phyloP scores from a whole-genome alignment of 2,329 filamentous ascomycete species.

The Ustilaginoidea virens region DNA sequence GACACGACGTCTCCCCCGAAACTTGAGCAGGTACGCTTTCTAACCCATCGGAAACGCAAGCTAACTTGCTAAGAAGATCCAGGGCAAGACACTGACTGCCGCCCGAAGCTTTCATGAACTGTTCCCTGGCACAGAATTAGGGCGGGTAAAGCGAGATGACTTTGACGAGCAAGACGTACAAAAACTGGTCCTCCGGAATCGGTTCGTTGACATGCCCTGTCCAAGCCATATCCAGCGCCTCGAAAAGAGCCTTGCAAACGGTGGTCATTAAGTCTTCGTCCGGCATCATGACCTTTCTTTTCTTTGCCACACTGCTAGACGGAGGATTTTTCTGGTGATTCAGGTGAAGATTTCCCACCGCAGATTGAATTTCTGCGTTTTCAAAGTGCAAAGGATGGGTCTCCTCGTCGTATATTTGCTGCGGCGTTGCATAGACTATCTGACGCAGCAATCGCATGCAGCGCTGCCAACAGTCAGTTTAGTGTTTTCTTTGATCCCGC shows the following conservation, averaged over 20 bases:
- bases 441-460: slow-evolving; percentile 15
- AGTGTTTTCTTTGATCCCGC: too few species aligned
- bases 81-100: slow-evolving; percentile 35
- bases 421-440: slow-evolving; percentile 8
- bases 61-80: slow-evolving; percentile 37
- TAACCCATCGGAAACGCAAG: slow-evolving; percentile 12
- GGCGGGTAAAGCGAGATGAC: neutral
- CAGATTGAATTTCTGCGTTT: slow-evolving; percentile 12
- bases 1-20: slow-evolving; percentile 6
- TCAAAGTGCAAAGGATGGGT: slow-evolving; percentile 15
- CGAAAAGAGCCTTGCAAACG: slow-evolving; percentile 11
- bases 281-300: slow-evolving; percentile 12
- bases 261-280: slow-evolving; percentile 8
- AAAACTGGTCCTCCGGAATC: slow-evolving; percentile 20
- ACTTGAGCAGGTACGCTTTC: neutral
- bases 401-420: slow-evolving; percentile 10
- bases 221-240: slow-evolving; percentile 13
- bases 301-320: slow-evolving; percentile 11
- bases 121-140: slow-evolving; percentile 14
- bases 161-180: slow-evolving; percentile 24
- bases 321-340: slow-evolving; percentile 9
- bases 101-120: slow-evolving; percentile 32
- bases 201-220: slow-evolving; percentile 11
- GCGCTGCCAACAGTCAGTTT: slow-evolving; percentile 13
- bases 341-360: slow-evolving; percentile 15